Conservation (phyloP, 495 filamentous ascomycete species). For the Penicillium tannophilum region DNA sequence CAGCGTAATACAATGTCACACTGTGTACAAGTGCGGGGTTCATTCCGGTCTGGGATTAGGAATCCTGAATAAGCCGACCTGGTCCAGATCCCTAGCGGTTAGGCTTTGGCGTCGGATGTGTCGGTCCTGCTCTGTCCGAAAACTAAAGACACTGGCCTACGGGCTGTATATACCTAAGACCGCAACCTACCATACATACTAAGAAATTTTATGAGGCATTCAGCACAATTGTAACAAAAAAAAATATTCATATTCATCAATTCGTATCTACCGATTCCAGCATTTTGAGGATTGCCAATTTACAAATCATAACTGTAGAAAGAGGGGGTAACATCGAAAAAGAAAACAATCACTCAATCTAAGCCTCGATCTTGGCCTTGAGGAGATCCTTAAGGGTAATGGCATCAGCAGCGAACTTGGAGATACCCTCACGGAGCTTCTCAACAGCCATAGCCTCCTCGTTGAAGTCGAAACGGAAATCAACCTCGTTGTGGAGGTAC, state of each 20-base stretch:
- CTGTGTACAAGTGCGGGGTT: conserved; percentile 25
- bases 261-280: conserved; percentile 45
- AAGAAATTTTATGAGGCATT: too few species aligned
- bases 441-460: conserved; percentile 98
- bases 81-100: conserved; percentile 20
- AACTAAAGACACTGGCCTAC: neutral
- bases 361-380: conserved; percentile 75
- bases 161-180: neutral
- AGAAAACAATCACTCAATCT: conserved; percentile 27
- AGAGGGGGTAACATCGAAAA: conserved; percentile 19
- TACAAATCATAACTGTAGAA: conserved; percentile 25
- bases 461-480: conserved; percentile 99
- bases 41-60: neutral
- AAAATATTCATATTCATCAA: conserved; percentile 31
- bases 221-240: neutral
- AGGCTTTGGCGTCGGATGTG: neutral
- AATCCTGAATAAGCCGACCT: conserved; percentile 30
- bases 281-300: conserved; percentile 35
- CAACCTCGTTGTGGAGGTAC: conserved; percentile 87
- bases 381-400: conserved; percentile 91
- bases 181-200: too few species aligned
- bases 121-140: neutral
- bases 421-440: conserved; percentile 98
- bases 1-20: neutral
- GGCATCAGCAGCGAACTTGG: conserved; percentile 96